Conservation (phyloP, 495 filamentous ascomycete species). For the Aspergillus bertholletiae region DNA sequence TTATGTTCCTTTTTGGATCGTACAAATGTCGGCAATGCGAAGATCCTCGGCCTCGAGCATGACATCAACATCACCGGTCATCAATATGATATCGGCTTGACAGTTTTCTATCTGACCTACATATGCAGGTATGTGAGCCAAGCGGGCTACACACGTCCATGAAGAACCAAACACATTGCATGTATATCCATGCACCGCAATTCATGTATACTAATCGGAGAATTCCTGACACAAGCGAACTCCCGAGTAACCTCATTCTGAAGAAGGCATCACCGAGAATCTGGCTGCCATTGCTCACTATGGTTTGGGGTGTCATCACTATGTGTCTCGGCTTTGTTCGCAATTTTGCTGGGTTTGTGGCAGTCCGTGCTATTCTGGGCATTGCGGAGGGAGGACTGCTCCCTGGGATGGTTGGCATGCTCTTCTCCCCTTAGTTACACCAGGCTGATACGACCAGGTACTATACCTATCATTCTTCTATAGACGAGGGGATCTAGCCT, state of each 20-base stretch:
- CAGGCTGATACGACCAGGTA: constrained; percentile 20
- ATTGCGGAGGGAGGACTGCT: constrained; percentile 62
- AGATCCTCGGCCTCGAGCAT: constrained; percentile 54
- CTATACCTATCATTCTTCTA: constrained; percentile 79
- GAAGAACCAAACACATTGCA: no score
- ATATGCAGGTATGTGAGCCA: constrained; percentile 34
- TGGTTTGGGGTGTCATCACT: constrained; percentile 56
- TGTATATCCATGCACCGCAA: background rate
- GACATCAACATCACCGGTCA: constrained; percentile 54
- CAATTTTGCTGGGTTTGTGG: constrained; percentile 51
- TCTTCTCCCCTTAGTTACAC: background rate
- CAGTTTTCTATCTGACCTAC: constrained; percentile 64
- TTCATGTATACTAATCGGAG: background rate
- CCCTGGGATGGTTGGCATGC: constrained; percentile 58
- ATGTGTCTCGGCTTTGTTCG: constrained; percentile 50
- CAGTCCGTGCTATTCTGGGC: constrained; percentile 56
- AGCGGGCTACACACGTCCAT: background rate
- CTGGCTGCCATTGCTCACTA: constrained; percentile 68
- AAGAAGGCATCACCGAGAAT: constrained; percentile 48
- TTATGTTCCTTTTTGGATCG: constrained; percentile 49
- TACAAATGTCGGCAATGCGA: constrained; percentile 62
- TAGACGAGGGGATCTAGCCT: constrained; percentile 60
- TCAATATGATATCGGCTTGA: constrained; percentile 63
- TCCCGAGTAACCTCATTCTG: constrained; percentile 42
- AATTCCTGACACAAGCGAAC: constrained; percentile 23